Evolutionary conservation across 2,329 filamentous ascomycete species (phyloP).

Genomic region (Xylaria sp.): DNA sequence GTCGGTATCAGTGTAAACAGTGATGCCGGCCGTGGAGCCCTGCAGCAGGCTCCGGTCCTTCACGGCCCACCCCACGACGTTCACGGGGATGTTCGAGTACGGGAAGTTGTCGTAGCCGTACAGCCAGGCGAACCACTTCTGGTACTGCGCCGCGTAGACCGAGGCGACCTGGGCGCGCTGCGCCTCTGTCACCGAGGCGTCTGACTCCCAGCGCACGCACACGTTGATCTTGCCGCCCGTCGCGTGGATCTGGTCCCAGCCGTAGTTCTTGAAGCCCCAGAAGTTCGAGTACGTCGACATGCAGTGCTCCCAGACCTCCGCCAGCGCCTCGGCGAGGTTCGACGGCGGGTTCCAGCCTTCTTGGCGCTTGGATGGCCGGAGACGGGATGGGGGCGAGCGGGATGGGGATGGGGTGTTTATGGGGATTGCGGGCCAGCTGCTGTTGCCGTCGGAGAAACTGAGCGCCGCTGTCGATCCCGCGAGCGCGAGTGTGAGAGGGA

Average conservation of each 20-base stretch:
- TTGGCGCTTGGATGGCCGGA: constrained; percentile 17
- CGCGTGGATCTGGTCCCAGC: constrained; percentile 26
- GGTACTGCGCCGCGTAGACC: constrained; percentile 25
- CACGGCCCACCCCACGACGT: constrained; percentile 24
- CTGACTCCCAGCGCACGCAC: constrained; percentile 29
- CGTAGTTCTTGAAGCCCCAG: constrained; percentile 28
- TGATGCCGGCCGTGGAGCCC: constrained; percentile 22
- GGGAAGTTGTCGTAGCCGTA: constrained; percentile 27
- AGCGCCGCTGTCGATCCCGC: constrained; percentile 11
- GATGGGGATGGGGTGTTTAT: not conserved
- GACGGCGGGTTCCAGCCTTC: constrained; percentile 21
- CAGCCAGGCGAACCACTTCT: constrained; percentile 25
- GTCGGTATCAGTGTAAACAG: constrained; percentile 22
- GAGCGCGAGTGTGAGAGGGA: constrained; percentile 22
- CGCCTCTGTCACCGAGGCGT: constrained; percentile 14
- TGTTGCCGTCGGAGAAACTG: constrained; percentile 20
- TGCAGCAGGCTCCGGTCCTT: constrained; percentile 9
- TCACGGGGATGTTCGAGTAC: constrained; percentile 17
- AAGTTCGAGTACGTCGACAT: constrained; percentile 27
- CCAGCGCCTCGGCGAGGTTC: constrained; percentile 14
- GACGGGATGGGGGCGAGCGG: not conserved
- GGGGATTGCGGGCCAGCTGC: constrained; percentile 10
- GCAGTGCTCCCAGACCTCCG: constrained; percentile 25
- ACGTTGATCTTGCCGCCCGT: constrained; percentile 26
- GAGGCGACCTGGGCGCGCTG: constrained; percentile 22